Evolutionary conservation across 306 rosid species (phyloP), one percentile per base, ranked within the genome.

Genomic region (Cicer cuneatum): DNA sequence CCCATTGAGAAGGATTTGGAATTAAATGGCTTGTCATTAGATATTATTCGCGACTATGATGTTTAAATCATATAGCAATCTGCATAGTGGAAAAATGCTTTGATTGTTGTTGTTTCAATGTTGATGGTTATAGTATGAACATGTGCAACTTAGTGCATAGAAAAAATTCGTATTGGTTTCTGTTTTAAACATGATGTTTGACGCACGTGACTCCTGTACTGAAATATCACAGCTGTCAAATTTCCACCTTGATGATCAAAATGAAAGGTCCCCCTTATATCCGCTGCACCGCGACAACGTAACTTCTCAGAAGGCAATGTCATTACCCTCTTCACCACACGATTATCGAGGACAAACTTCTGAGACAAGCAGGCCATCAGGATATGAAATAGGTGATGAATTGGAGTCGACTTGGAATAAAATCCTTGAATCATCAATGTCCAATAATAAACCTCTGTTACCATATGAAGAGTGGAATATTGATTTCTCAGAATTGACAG

Each of bases 241-340:
- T 82, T 81, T 84, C 57, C 69, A 41, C 74, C 64, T 53, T 77
- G 81, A 75, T 19, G 81, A 77, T 60, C 84, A 40, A 54, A 60
- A 40, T 77, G 76, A 79, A 67, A 76, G 73, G 69, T 64, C 74
- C 56, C 84, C 87, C 80, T 59, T 80, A 69, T 82, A 51, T 82
- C 75, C 80, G 43, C 68, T 76, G 81, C 81, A 13, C 1, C 80
- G 60, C 61, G 87, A 87, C 33, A 83, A 83, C 77, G 72, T 82
- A 41, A 77, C 81, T 73, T 87, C 97, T 13, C 94, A 91, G 56
- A 94, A 88, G 78, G 97, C 97, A 73, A 79, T 91, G 52, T 94
- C 99, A 7, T 79, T 94, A 75, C 99, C 99, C 57, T 82, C 99
- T 51, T 94, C 97, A 13, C 99, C 97, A 5, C 93, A 94, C 79